Conservation (phyloP, 495 filamentous ascomycete species). For the Penicillium waksmanii region DNA sequence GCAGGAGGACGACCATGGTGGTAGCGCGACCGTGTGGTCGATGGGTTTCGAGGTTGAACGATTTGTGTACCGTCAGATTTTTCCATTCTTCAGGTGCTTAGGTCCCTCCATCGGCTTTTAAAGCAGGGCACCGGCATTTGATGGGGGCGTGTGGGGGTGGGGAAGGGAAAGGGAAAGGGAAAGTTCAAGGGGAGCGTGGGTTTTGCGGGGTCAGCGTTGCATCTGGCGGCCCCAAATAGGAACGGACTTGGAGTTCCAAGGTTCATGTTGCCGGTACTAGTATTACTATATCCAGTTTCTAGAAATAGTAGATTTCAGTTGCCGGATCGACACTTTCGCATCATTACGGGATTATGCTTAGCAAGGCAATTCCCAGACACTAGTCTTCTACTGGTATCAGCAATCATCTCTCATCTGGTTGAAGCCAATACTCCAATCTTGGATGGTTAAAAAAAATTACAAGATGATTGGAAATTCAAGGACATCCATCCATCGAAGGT, state of each 20-base stretch:
- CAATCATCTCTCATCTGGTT: too few relatives aligned
- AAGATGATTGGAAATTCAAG: too few relatives aligned
- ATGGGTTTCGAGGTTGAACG: background rate
- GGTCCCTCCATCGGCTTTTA: too few relatives aligned
- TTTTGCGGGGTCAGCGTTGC: constrained; percentile 13
- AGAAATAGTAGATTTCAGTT: background rate
- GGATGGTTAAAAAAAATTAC: too few relatives aligned
- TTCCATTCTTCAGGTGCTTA: too few relatives aligned
- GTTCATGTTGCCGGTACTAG: background rate
- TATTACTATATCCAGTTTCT: background rate
- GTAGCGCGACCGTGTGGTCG: background rate
- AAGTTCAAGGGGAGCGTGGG: background rate
- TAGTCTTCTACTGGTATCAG: too few relatives aligned
- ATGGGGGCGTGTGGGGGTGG: too few relatives aligned
- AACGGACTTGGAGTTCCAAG: background rate
- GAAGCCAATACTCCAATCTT: too few relatives aligned
- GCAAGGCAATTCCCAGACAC: too few relatives aligned
- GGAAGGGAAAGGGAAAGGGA: background rate
- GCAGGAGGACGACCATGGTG: background rate
- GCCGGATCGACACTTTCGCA: background rate
- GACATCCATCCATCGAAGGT: too few relatives aligned
- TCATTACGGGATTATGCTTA: background rate
- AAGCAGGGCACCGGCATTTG: too few relatives aligned
- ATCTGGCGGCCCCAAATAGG: background rate
- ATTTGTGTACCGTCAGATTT: too few relatives aligned